Percentiles rank a stretch among this genome's conserved stretches.
Evolutionary conservation across 768 basidiomycete genomes (phyloP).

Genomic region (Tylopilus subfusipes): DNA sequence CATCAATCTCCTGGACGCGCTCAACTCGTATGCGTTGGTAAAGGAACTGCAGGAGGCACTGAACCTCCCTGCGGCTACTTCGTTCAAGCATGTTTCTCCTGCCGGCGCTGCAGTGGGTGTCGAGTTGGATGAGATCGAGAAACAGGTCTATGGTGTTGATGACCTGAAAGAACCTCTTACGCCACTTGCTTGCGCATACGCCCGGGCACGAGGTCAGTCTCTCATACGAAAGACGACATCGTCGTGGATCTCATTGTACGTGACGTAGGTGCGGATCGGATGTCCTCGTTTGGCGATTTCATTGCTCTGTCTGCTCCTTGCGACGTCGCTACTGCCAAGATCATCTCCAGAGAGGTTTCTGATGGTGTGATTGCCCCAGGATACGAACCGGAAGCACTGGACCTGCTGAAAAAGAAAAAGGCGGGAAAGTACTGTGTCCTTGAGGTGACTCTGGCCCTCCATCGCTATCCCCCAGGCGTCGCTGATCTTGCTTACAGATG

Average conservation of each 20-base stretch:
- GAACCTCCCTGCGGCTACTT: constrained; percentile 89
- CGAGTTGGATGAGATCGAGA: constrained; percentile 76
- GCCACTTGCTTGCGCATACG: constrained; percentile 88
- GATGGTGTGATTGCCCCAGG: constrained; percentile 98
- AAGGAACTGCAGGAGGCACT: constrained; percentile 89
- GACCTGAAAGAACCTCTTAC: constrained; percentile 90
- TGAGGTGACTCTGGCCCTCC: constrained; percentile 49
- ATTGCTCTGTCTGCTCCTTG: constrained; percentile 92
- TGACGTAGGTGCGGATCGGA: constrained; percentile 83
- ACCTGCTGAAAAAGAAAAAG: constrained; percentile 93
- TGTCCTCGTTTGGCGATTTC: constrained; percentile 99
- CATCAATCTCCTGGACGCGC: constrained; percentile 95
- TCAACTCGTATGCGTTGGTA: constrained; percentile 96
- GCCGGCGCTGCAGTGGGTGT: constrained; percentile 95
- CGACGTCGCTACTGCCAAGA: constrained; percentile 90
- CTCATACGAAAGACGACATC: background rate
- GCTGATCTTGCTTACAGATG: constrained; percentile 53
- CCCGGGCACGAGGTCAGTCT: constrained; percentile 81
- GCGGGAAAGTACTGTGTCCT: constrained; percentile 98
- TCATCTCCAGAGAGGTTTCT: constrained; percentile 98
- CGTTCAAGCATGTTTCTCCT: constrained; percentile 99
- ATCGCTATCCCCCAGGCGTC: background rate
- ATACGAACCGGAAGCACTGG: constrained; percentile 83
- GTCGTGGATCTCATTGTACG: constrained; percentile 1
- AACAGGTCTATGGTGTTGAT: constrained; percentile 94